Evolutionary conservation across 2,329 filamentous ascomycete genomes (phyloP).

Genomic region (Diaporthe humulicola): DNA sequence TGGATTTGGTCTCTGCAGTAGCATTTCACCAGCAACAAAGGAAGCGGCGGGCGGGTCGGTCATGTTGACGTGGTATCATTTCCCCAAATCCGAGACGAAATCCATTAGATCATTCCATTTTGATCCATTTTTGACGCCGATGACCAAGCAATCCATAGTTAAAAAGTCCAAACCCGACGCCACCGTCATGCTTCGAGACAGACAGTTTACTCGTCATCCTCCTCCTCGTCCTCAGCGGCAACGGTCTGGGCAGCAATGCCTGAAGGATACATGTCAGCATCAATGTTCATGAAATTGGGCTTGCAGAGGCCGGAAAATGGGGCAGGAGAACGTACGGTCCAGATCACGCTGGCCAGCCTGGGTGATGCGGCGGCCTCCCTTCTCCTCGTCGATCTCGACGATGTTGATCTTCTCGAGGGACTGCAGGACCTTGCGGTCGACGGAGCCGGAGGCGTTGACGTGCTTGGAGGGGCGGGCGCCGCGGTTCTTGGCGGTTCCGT

Average conservation of each 20-base stretch:
- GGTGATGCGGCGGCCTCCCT: conserved; percentile 98
- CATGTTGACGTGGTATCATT: conserved; percentile 41
- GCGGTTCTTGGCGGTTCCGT: conserved; percentile 98
- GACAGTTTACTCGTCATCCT: conserved; percentile 73
- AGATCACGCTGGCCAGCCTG: conserved; percentile 99
- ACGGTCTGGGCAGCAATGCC: conserved; percentile 85
- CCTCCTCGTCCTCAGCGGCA: conserved; percentile 78
- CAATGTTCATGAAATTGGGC: too few species aligned
- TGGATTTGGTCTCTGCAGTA: conserved; percentile 27
- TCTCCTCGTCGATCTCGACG: conserved; percentile 96
- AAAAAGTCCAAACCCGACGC: conserved; percentile 31
- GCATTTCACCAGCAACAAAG: conserved; percentile 30
- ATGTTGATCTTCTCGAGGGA: conserved; percentile 99
- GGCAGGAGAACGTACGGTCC: conserved; percentile 73
- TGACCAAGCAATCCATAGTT: conserved; percentile 37
- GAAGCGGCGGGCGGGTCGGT: conserved; percentile 29
- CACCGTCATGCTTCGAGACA: conserved; percentile 30
- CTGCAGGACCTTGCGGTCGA: conserved; percentile 98
- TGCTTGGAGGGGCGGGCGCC: conserved; percentile 92
- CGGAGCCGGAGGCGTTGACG: conserved; percentile 93
- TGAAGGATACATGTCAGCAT: conserved; percentile 43
- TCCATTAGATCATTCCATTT: conserved; percentile 35
- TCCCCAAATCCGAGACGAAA: conserved; percentile 40
- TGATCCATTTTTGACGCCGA: conserved; percentile 41
- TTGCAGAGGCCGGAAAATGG: too few species aligned